These are phyloP conservation scores for Aureobasidium sp. DNA, from an alignment of 2,329 filamentous ascomycete genomes.

Conservation along the genomic window DNA sequence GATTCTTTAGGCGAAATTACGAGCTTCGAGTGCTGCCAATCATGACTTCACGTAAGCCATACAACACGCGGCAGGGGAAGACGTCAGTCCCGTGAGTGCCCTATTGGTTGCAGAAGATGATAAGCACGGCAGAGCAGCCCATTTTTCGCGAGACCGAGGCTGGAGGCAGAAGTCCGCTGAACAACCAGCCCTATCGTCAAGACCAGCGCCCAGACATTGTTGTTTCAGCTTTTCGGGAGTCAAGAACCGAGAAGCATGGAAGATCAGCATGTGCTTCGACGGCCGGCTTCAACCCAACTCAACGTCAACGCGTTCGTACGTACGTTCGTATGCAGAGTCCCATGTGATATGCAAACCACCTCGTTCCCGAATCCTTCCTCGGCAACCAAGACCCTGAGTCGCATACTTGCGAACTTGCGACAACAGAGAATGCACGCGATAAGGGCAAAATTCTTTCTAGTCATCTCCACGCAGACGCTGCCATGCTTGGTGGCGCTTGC, in stretches of 20 bases:
- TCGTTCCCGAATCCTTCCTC: background rate
- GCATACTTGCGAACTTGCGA: background rate
- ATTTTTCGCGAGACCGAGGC: background rate
- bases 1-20: slow-evolving; percentile 6
- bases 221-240: background rate
- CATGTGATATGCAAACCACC: background rate
- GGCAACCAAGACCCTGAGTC: background rate
- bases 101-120: background rate
- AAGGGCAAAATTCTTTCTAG: background rate
- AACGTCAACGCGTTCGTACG: background rate
- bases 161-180: background rate
- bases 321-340: background rate
- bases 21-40: background rate
- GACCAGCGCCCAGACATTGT: background rate
- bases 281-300: background rate
- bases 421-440: background rate
- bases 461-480: background rate
- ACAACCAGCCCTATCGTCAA: background rate
- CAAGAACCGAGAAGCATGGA: background rate
- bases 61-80: background rate
- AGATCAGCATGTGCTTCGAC: background rate
- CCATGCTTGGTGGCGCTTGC: background rate
- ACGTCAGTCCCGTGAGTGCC: background rate
- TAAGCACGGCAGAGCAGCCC: background rate
- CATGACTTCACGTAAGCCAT: background rate